A percentile compares a stretch with the other conserved stretches of the same genome.
Evolutionary conservation across 169 alveolate genomes (phyloP).

Genomic region (Besnoitia besnoiti): DNA sequence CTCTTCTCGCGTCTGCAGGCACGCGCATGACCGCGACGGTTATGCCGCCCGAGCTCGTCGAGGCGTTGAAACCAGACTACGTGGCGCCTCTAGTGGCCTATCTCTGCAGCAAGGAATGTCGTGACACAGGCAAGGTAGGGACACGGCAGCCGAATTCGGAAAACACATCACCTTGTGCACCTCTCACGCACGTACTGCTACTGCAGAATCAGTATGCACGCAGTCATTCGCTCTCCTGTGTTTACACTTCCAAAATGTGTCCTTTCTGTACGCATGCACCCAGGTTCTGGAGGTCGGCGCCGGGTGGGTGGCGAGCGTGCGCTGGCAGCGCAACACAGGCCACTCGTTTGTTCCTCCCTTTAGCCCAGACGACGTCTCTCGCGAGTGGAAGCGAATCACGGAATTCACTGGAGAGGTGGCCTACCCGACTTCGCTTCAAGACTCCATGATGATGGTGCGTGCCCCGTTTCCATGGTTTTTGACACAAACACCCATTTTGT

Average conservation of each 20-base stretch:
- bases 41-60: constrained; percentile 76
- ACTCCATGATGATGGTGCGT: constrained; percentile 62
- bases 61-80: constrained; percentile 82
- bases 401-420: constrained; percentile 39
- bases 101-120: constrained; percentile 78
- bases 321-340: constrained; percentile 78
- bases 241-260: neutral
- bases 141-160: too few species aligned
- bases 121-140: constrained; percentile 70
- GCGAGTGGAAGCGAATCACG: constrained; percentile 48
- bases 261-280: neutral
- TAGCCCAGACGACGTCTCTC: constrained; percentile 51
- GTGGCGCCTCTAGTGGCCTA: constrained; percentile 87
- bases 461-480: neutral
- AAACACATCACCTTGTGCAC: too few species aligned
- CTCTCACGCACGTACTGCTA: too few species aligned
- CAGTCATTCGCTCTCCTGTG: neutral
- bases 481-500: neutral
- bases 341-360: constrained; percentile 28
- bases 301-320: constrained; percentile 80
- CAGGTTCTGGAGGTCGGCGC: constrained; percentile 84
- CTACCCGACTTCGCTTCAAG: constrained; percentile 63
- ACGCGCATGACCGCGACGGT: constrained; percentile 76
- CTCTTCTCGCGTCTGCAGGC: constrained; percentile 14
- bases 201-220: too few species aligned